Evolutionary conservation across 1,284 basidiomycete species (phyloP), one percentile per base, ranked within the genome.

Genomic region (Ganoderma resinaceum): DNA sequence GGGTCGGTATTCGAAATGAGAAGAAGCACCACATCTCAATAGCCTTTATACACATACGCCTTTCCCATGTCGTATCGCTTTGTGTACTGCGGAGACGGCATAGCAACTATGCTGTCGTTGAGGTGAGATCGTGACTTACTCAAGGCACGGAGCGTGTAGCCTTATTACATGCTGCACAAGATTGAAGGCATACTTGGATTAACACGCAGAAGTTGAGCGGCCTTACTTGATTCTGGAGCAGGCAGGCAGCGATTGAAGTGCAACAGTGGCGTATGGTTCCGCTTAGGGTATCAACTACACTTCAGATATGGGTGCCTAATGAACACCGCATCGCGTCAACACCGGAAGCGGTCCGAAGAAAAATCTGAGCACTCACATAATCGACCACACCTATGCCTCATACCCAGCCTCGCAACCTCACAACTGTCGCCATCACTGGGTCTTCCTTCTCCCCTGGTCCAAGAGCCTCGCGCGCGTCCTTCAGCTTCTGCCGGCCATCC

Each of bases 401-500:
- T n/a, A 66, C 52, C 73, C 73, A 74, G 11, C 73, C 70, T 9
- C 73, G 63, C 37, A 74, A 40, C 67, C 60, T 70, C 38, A 64
- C 70, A 35, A 74, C 72, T 3, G 62, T 61, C n/a, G 42, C 40
- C 58, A 73, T 53, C 38, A 74, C 66, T 23, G 62, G 26, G 26
- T 73, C 71, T 40, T 74, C 73, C 53, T 62, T 70, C 61, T 70
- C 72, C 6, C 66, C 72, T 1, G 65, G 14, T 14, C 58, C 65
- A 14, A 66, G 59, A 1, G 49, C 43, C 42, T 73, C 72, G 14
- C 65, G 40, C 33, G 62, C 80, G 46, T 77, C 80, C 58, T 82
- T 81, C 35, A 77, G 73, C 73, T 76, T 80, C 69, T 78, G 81
- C 70, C 78, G 82, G 9, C 88, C 85, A 46, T 85, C 87, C 35